Evolutionary conservation across 768 basidiomycete species (phyloP), one percentile per base, ranked within the genome.

Genomic region (Calocera cornea): DNA sequence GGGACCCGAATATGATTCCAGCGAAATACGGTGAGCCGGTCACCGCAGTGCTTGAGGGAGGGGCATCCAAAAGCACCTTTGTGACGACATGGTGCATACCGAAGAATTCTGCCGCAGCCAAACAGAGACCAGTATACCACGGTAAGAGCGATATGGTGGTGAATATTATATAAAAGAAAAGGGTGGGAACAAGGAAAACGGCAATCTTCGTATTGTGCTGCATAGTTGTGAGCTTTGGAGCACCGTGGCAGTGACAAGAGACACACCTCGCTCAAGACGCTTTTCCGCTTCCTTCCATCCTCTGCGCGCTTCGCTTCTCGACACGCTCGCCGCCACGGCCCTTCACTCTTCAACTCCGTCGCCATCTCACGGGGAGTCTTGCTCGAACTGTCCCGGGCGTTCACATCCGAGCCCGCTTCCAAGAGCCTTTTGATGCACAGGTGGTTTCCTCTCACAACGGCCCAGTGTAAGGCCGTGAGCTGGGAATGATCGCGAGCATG

Each of bases 311-410:
- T 92, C 17, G 90, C 90, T 72, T 97, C 94, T 73, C 91, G 87
- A 71, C 97, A 76, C 0, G 91, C 95, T 16, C 88, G 84, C 74
- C 87, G 89, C 87, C 89, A 98, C 1, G 95, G 89, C 5, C 87
- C 90, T 29, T 94, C 74, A 70, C 90, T 91, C 78, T 97, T 97
- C 54, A 98, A 80, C 76, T 97, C 93, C 14, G 86, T 82, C 0
- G 97, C 95, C 92, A 99, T 95, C 72, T 98, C 97, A 68, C 88
- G 81, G 63, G 95, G 86, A 0, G 93, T 95, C 73, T 97, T 85
- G 7, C 91, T 90, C 65, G 87, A 86, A 11, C 82, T 84, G 71
- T 97, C 94, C 73, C 89, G 90, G 7, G 87, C 86, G 38, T 80
- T 81, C 24, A 95, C 77, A 73, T 92, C 91, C 0, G 87, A 90